Evolutionary conservation across 2,329 filamentous ascomycete genomes (phyloP).

Genomic region (Teratosphaeriaceae sp.): DNA sequence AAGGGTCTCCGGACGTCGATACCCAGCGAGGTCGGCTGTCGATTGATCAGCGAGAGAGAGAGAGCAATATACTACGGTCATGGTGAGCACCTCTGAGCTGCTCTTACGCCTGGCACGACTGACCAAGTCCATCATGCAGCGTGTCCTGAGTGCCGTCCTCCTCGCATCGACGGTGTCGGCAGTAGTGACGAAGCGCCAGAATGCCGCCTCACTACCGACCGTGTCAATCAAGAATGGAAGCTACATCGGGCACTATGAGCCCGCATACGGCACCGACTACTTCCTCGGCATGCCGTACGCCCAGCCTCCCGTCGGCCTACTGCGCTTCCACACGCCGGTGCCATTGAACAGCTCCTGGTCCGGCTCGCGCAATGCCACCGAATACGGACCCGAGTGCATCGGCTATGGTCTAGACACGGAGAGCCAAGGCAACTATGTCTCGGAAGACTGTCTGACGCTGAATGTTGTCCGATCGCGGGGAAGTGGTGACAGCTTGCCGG

Average conservation of each 20-base stretch:
- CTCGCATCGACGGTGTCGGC: neutral
- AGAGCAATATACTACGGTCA: too few species aligned
- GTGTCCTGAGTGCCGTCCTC: neutral
- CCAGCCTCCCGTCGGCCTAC: slow-evolving; percentile 37
- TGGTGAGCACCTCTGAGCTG: too few species aligned
- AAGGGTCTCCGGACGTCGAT: too few species aligned
- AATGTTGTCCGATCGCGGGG: slow-evolving; percentile 16
- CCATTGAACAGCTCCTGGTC: slow-evolving; percentile 31
- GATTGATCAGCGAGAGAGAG: too few species aligned
- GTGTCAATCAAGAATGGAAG: slow-evolving; percentile 41
- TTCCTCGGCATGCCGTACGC: slow-evolving; percentile 46
- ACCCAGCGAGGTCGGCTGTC: too few species aligned
- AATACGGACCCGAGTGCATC: slow-evolving; percentile 43
- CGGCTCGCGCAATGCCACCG: slow-evolving; percentile 35
- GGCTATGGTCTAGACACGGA: slow-evolving; percentile 39
- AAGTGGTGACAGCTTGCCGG: slow-evolving; percentile 2
- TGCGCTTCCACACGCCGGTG: slow-evolving; percentile 43
- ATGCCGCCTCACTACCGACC: slow-evolving; percentile 4
- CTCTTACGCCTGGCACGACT: neutral
- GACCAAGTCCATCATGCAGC: neutral
- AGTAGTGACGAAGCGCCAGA: neutral
- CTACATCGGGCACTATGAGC: slow-evolving; percentile 37
- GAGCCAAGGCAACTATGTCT: slow-evolving; percentile 21
- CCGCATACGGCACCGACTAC: slow-evolving; percentile 42
- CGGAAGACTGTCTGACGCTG: slow-evolving; percentile 35